Evolutionary conservation across 2,329 filamentous ascomycete genomes (phyloP).

Genomic region (Fusarium proliferatum): DNA sequence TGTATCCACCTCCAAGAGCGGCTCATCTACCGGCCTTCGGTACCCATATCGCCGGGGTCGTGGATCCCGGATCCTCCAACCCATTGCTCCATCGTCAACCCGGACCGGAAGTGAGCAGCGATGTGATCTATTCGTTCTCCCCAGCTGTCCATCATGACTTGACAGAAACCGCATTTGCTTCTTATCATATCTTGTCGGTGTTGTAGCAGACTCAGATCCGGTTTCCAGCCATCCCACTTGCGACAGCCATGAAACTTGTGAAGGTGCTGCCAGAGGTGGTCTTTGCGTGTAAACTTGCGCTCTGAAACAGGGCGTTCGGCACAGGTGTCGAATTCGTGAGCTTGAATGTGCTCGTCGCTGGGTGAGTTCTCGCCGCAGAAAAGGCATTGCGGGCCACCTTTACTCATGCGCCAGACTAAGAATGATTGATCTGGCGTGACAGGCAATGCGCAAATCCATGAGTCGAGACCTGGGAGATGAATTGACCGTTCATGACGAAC

Average conservation of each 20-base stretch:
- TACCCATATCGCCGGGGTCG: slow-evolving; percentile 23
- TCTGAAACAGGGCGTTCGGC: slow-evolving; percentile 59
- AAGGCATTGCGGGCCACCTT: slow-evolving; percentile 54
- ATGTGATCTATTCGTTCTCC: slow-evolving; percentile 46
- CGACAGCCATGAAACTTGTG: slow-evolving; percentile 59
- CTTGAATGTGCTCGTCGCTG: slow-evolving; percentile 50
- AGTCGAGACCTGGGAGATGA: slow-evolving; percentile 56
- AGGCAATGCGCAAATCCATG: slow-evolving; percentile 62
- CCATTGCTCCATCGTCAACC: slow-evolving; percentile 47
- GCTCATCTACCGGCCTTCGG: slow-evolving; percentile 5
- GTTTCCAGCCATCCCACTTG: slow-evolving; percentile 61
- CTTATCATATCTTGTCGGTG: slow-evolving; percentile 44
- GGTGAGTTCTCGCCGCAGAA: slow-evolving; percentile 53
- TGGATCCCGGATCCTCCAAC: slow-evolving; percentile 40
- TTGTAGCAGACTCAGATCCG: slow-evolving; percentile 49
- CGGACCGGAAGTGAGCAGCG: slow-evolving; percentile 45
- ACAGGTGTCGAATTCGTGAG: slow-evolving; percentile 60
- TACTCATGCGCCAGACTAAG: slow-evolving; percentile 61
- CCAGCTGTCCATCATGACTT: slow-evolving; percentile 42
- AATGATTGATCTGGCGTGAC: slow-evolving; percentile 51
- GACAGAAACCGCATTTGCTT: slow-evolving; percentile 48
- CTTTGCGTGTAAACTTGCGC: slow-evolving; percentile 56
- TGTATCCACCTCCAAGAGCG: slow-evolving; percentile 4
- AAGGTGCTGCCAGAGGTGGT: slow-evolving; percentile 56
- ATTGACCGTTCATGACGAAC: slow-evolving; percentile 62